Evolutionary conservation across 2,329 filamentous ascomycete genomes (phyloP).

Genomic region (Domatiomyces catenatus): DNA sequence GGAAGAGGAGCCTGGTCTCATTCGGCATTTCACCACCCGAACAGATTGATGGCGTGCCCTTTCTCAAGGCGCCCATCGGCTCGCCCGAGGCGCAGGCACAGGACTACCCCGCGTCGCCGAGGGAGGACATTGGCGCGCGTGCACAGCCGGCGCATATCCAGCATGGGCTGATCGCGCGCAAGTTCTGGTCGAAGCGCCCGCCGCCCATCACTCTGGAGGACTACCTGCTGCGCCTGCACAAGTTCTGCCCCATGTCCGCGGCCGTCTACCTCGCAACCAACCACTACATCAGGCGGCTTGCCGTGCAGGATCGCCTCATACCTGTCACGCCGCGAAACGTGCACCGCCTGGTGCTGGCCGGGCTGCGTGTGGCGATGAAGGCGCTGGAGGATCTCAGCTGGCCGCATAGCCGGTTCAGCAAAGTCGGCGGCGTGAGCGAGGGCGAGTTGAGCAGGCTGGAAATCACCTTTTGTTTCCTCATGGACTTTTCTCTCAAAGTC

Average conservation of each 20-base stretch:
- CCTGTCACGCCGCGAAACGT: constrained; percentile 70
- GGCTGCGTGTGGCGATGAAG: constrained; percentile 79
- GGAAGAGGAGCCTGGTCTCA: constrained; percentile 14
- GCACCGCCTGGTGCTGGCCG: constrained; percentile 71
- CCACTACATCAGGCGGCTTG: constrained; percentile 71
- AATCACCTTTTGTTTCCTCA: constrained; percentile 74
- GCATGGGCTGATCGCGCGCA: constrained; percentile 71
- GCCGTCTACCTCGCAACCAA: constrained; percentile 85
- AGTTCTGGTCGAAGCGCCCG: constrained; percentile 81
- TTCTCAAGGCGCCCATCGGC: constrained; percentile 26
- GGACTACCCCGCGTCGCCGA: constrained; percentile 26
- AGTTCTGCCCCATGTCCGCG: constrained; percentile 83
- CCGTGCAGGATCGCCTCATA: constrained; percentile 60
- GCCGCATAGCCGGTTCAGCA: constrained; percentile 66
- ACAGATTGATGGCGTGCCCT: constrained; percentile 23
- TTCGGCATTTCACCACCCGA: constrained; percentile 17
- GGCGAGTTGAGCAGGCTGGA: constrained; percentile 69
- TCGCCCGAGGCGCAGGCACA: constrained; percentile 36
- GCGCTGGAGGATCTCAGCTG: constrained; percentile 86
- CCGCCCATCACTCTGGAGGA: constrained; percentile 71
- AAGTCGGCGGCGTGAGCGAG: constrained; percentile 75
- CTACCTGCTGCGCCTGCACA: constrained; percentile 74
- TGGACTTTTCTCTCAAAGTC: constrained; percentile 66
- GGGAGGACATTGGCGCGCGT: constrained; percentile 41
- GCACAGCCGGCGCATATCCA: constrained; percentile 61